Evolutionary conservation across 306 rosid genomes (phyloP), one percentile per base, ranked within the genome.

Genomic region (Alnus glutinosa): DNA sequence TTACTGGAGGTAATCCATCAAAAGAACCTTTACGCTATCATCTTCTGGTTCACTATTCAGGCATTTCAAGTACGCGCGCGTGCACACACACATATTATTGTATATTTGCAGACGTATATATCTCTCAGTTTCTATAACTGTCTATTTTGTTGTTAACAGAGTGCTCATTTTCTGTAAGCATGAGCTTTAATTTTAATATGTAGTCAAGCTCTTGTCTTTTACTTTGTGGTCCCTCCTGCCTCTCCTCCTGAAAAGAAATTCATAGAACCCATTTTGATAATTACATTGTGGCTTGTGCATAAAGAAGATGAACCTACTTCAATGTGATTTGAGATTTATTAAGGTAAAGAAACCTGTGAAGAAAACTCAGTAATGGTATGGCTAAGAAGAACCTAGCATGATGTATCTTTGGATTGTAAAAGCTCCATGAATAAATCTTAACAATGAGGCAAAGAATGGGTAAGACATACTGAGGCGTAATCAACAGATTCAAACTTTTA

Each of bases 1-100:
- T 78, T 94, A 64, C 83, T 94, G 49, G 98, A 94, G 98, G 98
- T 94, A 89, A 75, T 75, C 67, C 37, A 77, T 4, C 61, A 2
- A 73, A 76, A 71, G 36, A 44, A 49, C 39, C 69, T 79, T 64
- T 71, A 61, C 74, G 77, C 49, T 69, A 49, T 78, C 14, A 73
- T 61, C 50, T 73, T n/a, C 46, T 30, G 9, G 5, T 49, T 9
- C 64, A 18, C 58, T 47, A 30, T 58, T 77, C 47, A 67, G 39
- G 69, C 49, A 32, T 54, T 75, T 64, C 14, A 44, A 58, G 44
- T 54, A 4, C 7, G 12, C 16, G 58, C 12, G 9, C 16, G 19
- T 18, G 18, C n/a, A 51, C 55, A 49, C 52, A 51, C n/a, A 14
- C 18, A 51, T 16, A 14, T 51, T 51, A 51, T 14, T 64, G 66